Conservation (phyloP, 2,329 filamentous ascomycete genomes). For the Epichloe sylvatica region DNA sequence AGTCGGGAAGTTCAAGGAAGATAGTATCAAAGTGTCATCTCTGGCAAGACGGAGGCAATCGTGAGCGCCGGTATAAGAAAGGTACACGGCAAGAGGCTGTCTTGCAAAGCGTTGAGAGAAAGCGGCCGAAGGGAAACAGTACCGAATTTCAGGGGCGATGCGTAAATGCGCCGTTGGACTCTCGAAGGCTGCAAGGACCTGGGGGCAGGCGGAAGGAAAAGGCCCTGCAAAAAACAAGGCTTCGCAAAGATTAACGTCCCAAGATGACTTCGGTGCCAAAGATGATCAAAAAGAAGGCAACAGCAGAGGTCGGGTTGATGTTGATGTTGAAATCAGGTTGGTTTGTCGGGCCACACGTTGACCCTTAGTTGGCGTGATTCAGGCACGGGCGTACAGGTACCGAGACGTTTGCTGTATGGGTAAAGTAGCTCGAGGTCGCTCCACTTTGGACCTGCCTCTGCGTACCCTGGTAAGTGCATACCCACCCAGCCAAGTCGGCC, state of each 20-base stretch:
- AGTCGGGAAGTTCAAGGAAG: neutral
- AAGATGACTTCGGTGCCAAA: neutral
- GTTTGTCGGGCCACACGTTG: neutral
- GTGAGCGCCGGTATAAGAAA: too few species aligned
- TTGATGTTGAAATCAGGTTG: neutral
- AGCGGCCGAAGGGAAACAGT: neutral
- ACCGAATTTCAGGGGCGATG: neutral
- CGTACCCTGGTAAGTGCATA: neutral
- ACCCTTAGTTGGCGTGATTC: slow-evolving; percentile 2
- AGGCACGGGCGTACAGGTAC: neutral
- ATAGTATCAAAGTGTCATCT: slow-evolving; percentile 2
- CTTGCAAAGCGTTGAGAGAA: neutral
- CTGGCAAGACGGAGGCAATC: neutral
- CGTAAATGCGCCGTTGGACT: neutral
- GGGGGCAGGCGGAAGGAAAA: neutral
- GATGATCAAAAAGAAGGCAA: neutral
- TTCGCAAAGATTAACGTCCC: neutral
- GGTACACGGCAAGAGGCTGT: neutral
- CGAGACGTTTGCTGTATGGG: neutral
- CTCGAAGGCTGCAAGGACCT: neutral
- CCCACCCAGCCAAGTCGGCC: neutral
- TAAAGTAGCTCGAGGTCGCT: neutral
- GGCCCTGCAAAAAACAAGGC: neutral
- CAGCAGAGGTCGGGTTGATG: neutral
- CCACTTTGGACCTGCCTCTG: neutral